Percentiles rank a stretch among this genome's conserved stretches.
Evolutionary conservation across 2,329 filamentous ascomycete genomes (phyloP).

Genomic region (Fusarium dlaminii): DNA sequence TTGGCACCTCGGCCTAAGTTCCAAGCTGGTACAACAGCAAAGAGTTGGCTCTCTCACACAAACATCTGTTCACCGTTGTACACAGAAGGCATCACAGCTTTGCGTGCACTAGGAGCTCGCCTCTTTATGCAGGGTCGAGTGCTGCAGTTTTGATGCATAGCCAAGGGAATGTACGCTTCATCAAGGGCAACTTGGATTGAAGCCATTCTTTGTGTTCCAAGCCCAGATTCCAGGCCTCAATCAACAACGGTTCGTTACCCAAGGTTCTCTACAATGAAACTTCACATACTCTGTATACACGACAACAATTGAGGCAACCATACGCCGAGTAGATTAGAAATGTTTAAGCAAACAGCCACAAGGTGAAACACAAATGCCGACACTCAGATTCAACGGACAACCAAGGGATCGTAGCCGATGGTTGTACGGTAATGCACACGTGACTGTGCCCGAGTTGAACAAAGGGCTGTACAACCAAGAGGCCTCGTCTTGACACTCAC

Average conservation of each 20-base stretch:
- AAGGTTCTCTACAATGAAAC: not conserved
- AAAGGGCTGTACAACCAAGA: not conserved
- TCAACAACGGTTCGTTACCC: not conserved
- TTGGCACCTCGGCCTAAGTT: not conserved
- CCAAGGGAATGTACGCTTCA: not conserved
- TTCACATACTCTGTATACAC: not conserved
- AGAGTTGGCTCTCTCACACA: not conserved
- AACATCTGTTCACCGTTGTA: not conserved
- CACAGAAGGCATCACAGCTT: not conserved
- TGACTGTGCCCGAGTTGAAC: not conserved
- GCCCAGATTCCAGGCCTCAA: not conserved
- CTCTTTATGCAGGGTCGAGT: not conserved
- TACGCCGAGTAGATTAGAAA: conserved; percentile 1
- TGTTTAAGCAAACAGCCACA: conserved; percentile 6
- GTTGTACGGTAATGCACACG: not conserved
- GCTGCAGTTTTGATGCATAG: not conserved
- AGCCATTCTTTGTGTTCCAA: not conserved
- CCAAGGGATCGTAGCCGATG: not conserved
- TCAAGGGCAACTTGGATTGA: not conserved
- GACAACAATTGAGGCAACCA: not conserved
- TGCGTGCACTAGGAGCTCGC: not conserved
- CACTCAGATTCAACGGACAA: not conserved
- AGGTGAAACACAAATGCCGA: conserved; percentile 4
- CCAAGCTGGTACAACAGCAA: not conserved
- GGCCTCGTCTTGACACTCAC: not conserved